Conservation (phyloP, 75 land plant species). For the Gnetum montanum region DNA sequence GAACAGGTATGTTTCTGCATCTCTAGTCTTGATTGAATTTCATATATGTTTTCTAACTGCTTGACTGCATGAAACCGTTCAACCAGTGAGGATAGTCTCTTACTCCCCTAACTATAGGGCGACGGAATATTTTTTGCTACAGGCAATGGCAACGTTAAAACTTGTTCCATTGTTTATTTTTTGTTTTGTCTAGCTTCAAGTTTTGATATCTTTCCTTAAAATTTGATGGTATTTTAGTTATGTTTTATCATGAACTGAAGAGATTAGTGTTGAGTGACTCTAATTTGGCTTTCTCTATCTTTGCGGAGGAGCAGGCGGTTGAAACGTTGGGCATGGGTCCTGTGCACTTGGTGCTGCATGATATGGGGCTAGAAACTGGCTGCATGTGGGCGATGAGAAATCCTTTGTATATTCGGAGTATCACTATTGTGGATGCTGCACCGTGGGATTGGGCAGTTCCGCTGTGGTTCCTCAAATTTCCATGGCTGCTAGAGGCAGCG, state of each 20-base stretch:
- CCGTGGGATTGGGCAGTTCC: constrained; percentile 44
- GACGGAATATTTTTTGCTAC: too few relatives aligned
- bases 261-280: too few relatives aligned
- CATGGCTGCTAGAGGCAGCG: constrained; percentile 42
- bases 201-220: too few relatives aligned
- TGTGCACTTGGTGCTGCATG: constrained; percentile 81
- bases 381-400: constrained; percentile 47
- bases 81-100: constrained; percentile 7
- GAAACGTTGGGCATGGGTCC: constrained; percentile 43
- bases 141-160: too few relatives aligned
- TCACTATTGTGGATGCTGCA: constrained; percentile 56
- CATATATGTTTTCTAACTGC: too few relatives aligned
- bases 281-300: too few relatives aligned
- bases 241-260: too few relatives aligned
- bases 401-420: constrained; percentile 39
- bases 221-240: too few relatives aligned
- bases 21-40: too few relatives aligned
- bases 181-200: too few relatives aligned
- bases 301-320: constrained; percentile 49
- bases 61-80: constrained; percentile 5
- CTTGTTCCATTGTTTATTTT: too few relatives aligned
- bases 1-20: too few relatives aligned
- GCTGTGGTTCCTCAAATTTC: constrained; percentile 36
- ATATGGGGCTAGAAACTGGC: constrained; percentile 40
- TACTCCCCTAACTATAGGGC: constrained; percentile 24